These are phyloP conservation scores for Odontarrhena argentea DNA, from an alignment of 345 rosid genomes.

Conservation along the genomic window DNA sequence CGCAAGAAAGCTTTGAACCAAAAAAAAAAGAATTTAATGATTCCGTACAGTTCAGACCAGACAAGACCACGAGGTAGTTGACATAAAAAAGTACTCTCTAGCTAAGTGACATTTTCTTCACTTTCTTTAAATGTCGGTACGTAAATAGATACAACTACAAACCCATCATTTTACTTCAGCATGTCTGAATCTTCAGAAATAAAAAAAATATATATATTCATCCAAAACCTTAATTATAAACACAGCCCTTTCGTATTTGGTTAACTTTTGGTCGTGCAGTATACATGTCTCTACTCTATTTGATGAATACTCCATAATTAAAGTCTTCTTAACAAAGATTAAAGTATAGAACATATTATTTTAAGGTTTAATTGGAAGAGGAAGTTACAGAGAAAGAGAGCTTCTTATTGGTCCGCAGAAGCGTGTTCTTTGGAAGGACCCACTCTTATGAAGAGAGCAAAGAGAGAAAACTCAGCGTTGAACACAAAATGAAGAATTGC, in stretches of 20 bases:
- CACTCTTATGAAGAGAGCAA: constrained; percentile 26
- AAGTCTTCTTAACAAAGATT: constrained; percentile 7
- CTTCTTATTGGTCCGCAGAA: constrained; percentile 28
- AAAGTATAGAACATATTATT: not conserved
- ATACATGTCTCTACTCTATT: not conserved
- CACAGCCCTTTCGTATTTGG: constrained; percentile 18
- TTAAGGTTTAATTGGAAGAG: not conserved
- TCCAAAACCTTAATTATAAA: not conserved
- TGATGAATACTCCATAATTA: not conserved
- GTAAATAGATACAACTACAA: constrained; percentile 1
- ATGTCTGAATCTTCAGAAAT: not conserved
- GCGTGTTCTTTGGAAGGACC: constrained; percentile 31
- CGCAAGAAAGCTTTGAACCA: constrained; percentile 19
- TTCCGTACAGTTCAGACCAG: constrained; percentile 36
- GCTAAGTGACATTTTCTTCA: constrained; percentile 20
- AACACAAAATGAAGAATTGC: constrained; percentile 12
- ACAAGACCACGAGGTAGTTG: constrained; percentile 35
- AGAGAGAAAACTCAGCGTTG: not conserved
- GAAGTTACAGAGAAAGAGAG: constrained; percentile 36
- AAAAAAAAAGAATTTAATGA: constrained; percentile 15
- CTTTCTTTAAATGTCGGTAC: constrained; percentile 30
- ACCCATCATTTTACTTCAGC: not conserved
- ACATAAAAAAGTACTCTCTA: constrained; percentile 10
- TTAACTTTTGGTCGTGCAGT: not conserved
- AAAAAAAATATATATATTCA: not conserved